Percentiles rank a stretch among this genome's conserved stretches.
phyloP scores from a whole-genome alignment of 805 yeast species.

The Candida coleopterorum region DNA sequence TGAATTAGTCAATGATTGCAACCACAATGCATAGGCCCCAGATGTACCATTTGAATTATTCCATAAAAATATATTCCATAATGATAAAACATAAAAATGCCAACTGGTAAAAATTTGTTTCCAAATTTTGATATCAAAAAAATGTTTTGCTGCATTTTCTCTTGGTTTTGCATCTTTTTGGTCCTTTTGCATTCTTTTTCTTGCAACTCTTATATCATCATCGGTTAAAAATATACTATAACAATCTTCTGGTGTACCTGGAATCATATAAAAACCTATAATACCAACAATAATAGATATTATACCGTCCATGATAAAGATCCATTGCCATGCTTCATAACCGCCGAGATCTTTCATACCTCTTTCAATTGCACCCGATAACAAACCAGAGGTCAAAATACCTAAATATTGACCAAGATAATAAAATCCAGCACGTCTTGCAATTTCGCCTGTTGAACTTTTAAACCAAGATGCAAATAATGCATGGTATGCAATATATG shows the following conservation, averaged over 20 bases:
- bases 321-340: slow-evolving; percentile 68
- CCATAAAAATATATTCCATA: slow-evolving; percentile 58
- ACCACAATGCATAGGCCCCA: slow-evolving; percentile 52
- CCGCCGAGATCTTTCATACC: slow-evolving; percentile 48
- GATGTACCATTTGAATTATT: slow-evolving; percentile 50
- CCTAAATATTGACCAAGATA: slow-evolving; percentile 64
- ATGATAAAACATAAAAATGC: slow-evolving; percentile 54
- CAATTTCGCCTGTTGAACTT: slow-evolving; percentile 42
- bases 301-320: slow-evolving; percentile 60
- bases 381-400: slow-evolving; percentile 54
- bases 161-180: slow-evolving; percentile 19
- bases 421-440: slow-evolving; percentile 58
- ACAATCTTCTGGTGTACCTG: slow-evolving; percentile 58
- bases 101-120: slow-evolving; percentile 47
- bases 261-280: slow-evolving; percentile 50
- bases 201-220: slow-evolving; percentile 31
- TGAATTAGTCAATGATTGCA: slow-evolving; percentile 29
- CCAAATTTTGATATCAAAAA: slow-evolving; percentile 48
- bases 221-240: slow-evolving; percentile 30
- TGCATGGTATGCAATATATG: slow-evolving; percentile 30
- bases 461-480: slow-evolving; percentile 45
- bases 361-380: slow-evolving; percentile 52
- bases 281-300: slow-evolving; percentile 56
- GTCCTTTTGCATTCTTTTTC: slow-evolving; percentile 22
- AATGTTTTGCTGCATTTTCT: slow-evolving; percentile 20